These are phyloP conservation scores for Globisporangium sylvaticum DNA, from an alignment of 352 stramenopile species.

Conservation along the genomic window DNA sequence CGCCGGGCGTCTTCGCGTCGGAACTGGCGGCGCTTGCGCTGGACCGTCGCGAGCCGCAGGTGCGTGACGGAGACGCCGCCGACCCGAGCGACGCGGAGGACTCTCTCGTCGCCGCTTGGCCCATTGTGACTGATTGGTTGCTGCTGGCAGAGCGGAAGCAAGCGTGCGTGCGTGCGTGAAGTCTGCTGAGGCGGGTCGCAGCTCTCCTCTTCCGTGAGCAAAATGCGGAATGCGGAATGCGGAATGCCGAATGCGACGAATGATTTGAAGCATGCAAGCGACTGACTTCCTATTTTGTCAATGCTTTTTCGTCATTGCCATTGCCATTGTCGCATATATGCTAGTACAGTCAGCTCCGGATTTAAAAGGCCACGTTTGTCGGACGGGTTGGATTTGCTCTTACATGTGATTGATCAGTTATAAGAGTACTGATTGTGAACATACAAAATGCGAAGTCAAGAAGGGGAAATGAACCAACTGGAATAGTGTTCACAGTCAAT, in stretches of 20 bases:
- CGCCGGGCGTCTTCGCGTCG: background rate
- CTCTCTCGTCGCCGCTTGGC: constrained; percentile 5
- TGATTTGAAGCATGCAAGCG: background rate
- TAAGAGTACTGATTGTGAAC: too few relatives aligned
- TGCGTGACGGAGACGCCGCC: background rate
- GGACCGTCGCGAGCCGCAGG: background rate
- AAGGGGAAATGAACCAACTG: too few relatives aligned
- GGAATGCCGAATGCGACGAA: background rate
- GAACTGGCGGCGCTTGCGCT: background rate
- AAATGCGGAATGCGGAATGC: background rate
- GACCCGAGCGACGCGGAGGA: constrained; percentile 3
- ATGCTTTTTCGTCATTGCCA: background rate
- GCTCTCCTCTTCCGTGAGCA: background rate
- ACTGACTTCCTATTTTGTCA: background rate
- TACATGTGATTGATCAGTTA: too few relatives aligned
- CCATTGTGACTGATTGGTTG: background rate
- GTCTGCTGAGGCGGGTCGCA: background rate
- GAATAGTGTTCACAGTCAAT: too few relatives aligned
- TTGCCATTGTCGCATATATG: too few relatives aligned
- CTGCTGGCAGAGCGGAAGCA: background rate
- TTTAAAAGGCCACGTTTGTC: too few relatives aligned
- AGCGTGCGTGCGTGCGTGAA: too few relatives aligned
- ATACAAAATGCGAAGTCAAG: too few relatives aligned
- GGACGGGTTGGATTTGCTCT: too few relatives aligned
- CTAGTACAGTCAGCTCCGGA: too few relatives aligned